Evolutionary conservation across 352 stramenopile species (phyloP).

Genomic region (Globisporangium emineosum): DNA sequence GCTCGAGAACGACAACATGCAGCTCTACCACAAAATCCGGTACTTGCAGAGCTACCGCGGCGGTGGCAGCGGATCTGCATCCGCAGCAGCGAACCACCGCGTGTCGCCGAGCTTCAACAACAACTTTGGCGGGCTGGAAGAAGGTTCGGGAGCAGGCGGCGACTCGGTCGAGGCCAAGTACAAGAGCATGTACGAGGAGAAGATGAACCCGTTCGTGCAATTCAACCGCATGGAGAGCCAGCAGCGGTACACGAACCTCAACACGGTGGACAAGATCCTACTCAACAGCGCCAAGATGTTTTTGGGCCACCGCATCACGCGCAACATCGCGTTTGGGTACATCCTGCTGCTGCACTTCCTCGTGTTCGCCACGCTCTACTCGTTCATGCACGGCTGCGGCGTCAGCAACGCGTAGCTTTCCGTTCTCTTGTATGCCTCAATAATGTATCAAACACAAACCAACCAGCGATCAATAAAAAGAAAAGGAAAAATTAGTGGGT

Average conservation of each 20-base stretch:
- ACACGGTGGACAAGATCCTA: conserved; percentile 89
- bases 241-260: conserved; percentile 89
- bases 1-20: conserved; percentile 89
- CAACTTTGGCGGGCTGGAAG: conserved; percentile 29
- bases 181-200: conserved; percentile 86
- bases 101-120: conserved; percentile 19
- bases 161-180: conserved; percentile 84
- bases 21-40: conserved; percentile 90
- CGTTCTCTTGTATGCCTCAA: neutral
- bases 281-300: conserved; percentile 84
- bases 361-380: conserved; percentile 84
- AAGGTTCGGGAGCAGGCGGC: conserved; percentile 22
- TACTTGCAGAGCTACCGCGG: conserved; percentile 80
- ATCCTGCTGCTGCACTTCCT: conserved; percentile 85
- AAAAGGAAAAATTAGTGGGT: neutral
- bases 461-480: neutral
- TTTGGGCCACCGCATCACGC: conserved; percentile 75
- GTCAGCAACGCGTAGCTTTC: conserved; percentile 58
- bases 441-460: neutral
- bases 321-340: conserved; percentile 82
- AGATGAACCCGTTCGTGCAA: conserved; percentile 91
- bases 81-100: conserved; percentile 6
- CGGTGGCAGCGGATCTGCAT: neutral
- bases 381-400: conserved; percentile 83
- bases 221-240: conserved; percentile 90